Conservation (phyloP, 2,329 filamentous ascomycete species). For the Aspergillus ruber region DNA sequence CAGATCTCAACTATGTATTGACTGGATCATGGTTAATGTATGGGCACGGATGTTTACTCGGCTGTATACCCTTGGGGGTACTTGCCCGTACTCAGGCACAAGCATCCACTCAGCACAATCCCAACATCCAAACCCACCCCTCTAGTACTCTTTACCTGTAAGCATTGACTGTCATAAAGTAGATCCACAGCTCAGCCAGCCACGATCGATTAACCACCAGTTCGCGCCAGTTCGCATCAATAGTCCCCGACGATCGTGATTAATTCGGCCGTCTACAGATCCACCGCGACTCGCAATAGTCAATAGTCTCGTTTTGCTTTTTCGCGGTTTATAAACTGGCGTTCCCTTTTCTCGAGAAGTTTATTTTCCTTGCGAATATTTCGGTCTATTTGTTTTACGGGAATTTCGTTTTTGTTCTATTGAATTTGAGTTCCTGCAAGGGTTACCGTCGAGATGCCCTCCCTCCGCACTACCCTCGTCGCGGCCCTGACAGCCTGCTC, state of each 20-base stretch:
- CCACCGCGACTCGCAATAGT: not conserved
- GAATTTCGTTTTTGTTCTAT: not conserved
- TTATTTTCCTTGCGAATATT: not conserved
- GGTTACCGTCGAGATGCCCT: not conserved
- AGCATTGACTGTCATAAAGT: no score
- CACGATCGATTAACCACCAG: no score
- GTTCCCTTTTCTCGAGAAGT: not conserved
- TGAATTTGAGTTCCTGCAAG: not conserved
- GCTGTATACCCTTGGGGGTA: no score
- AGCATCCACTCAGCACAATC: no score
- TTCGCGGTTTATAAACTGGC: not conserved
- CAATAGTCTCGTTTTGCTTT: not conserved
- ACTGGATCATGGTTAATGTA: no score
- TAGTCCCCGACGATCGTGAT: not conserved
- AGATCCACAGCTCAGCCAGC: no score
- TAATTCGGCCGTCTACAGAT: not conserved
- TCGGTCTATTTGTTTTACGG: not conserved
- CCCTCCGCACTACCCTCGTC: constrained; percentile 6
- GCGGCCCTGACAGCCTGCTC: constrained; percentile 4
- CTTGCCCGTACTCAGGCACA: no score
- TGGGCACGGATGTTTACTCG: no score
- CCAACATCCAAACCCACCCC: no score
- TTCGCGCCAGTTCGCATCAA: not conserved
- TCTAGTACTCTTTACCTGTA: no score
- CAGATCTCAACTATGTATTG: no score